phyloP scores from a whole-genome alignment of 2,329 filamentous ascomycete species.

The Neopestalotiopsis clavispora region DNA sequence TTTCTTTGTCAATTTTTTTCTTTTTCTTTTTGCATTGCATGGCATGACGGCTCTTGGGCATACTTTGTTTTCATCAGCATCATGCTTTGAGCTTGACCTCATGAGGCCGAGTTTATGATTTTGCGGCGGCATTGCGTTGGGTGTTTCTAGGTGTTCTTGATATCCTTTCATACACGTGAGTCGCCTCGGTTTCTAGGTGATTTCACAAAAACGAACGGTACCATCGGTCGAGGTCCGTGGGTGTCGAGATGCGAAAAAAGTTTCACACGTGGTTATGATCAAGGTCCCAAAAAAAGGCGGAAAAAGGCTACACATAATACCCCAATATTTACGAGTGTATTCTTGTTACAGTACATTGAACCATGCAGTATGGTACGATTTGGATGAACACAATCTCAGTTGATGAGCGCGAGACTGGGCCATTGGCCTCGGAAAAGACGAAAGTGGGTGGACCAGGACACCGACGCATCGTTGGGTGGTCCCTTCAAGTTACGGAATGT shows the following conservation, averaged over 20 bases:
- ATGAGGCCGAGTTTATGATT: constrained; percentile 27
- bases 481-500: not conserved
- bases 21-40: constrained; percentile 28
- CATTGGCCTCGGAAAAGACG: not conserved
- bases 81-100: not conserved
- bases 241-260: constrained; percentile 5
- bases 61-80: constrained; percentile 18
- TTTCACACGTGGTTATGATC: not conserved
- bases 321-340: not conserved
- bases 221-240: not conserved
- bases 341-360: not conserved
- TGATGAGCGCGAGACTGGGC: not conserved
- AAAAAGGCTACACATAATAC: constrained; percentile 13
- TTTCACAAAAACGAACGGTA: not conserved
- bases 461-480: not conserved
- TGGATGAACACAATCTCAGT: not conserved
- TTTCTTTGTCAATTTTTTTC: not conserved
- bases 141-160: constrained; percentile 33
- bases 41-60: constrained; percentile 30
- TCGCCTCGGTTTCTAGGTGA: not conserved
- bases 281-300: not conserved
- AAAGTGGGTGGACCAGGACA: not conserved
- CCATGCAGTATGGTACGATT: not conserved
- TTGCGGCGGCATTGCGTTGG: constrained; percentile 37
- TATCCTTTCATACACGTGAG: constrained; percentile 3